A percentile compares a stretch with the other conserved stretches of the same genome.
phyloP scores from a whole-genome alignment of 1,284 basidiomycete species.

The Phylloboletellus chloephorus region DNA sequence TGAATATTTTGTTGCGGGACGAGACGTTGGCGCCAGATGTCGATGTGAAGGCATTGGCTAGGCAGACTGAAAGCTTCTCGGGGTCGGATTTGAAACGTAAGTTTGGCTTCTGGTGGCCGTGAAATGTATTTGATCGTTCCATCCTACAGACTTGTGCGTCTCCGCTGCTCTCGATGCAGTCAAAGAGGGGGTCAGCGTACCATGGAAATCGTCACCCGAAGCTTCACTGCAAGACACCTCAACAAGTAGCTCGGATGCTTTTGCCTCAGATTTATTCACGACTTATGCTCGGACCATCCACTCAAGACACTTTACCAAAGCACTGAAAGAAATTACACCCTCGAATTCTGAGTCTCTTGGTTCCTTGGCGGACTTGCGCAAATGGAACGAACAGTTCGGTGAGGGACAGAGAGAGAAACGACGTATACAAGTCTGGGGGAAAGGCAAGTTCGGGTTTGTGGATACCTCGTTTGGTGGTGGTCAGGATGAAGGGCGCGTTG shows the following conservation, averaged over 20 bases:
- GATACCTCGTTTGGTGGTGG: constrained; percentile 35
- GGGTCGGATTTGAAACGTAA: constrained; percentile 91
- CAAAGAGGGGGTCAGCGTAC: constrained; percentile 75
- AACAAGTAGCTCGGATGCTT: constrained; percentile 5
- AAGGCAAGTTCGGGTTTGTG: constrained; percentile 68
- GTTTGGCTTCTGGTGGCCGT: constrained; percentile 28
- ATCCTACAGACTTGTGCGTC: constrained; percentile 73
- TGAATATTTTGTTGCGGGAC: constrained; percentile 76
- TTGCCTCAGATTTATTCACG: constrained; percentile 2
- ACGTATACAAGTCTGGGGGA: constrained; percentile 67
- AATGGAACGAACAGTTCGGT: constrained; percentile 91
- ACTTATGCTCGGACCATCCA: constrained; percentile 41
- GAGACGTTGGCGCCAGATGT: constrained; percentile 70
- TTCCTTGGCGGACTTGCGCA: constrained; percentile 74
- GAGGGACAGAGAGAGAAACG: constrained; percentile 63
- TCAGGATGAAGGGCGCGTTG: constrained; percentile 43
- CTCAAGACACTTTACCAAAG: constrained; percentile 70
- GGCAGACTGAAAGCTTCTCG: constrained; percentile 80
- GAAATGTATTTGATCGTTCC: constrained; percentile 11
- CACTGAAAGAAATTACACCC: constrained; percentile 81
- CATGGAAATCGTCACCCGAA: constrained; percentile 50
- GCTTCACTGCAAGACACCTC: constrained; percentile 11
- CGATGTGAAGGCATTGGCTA: constrained; percentile 59
- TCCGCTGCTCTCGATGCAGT: constrained; percentile 84
- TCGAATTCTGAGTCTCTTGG: constrained; percentile 79